Evolutionary conservation across 2,329 filamentous ascomycete genomes (phyloP).

Genomic region (Colletotrichum karsti): DNA sequence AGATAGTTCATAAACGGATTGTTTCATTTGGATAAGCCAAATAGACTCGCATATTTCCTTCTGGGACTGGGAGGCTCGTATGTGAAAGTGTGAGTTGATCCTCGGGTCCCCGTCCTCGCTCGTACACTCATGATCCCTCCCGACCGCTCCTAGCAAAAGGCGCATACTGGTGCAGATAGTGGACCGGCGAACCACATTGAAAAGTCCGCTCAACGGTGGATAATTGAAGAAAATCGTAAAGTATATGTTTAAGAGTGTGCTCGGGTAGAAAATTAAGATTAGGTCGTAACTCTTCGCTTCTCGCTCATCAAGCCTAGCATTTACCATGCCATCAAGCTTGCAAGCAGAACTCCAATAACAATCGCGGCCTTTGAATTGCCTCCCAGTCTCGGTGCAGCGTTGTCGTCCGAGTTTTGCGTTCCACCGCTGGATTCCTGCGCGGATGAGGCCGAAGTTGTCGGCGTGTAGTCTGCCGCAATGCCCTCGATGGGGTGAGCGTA

Average conservation of each 20-base stretch:
- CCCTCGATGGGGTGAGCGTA: slow-evolving; percentile 26
- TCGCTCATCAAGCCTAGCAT: neutral
- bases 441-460: neutral
- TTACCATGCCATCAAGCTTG: slow-evolving; percentile 18
- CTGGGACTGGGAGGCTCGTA: too few relatives aligned
- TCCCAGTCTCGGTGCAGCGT: neutral
- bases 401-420: slow-evolving; percentile 14
- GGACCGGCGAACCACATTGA: too few relatives aligned
- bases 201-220: too few relatives aligned
- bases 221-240: neutral
- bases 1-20: too few relatives aligned
- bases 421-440: neutral
- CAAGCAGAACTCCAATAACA: slow-evolving; percentile 9
- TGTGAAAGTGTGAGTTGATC: too few relatives aligned
- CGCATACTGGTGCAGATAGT: too few relatives aligned
- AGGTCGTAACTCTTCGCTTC: neutral
- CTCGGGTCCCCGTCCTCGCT: too few relatives aligned
- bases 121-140: too few relatives aligned
- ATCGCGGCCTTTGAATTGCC: slow-evolving; percentile 22
- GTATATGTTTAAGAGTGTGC: neutral
- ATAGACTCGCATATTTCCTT: too few relatives aligned
- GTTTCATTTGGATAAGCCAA: too few relatives aligned
- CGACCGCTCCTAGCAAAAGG: too few relatives aligned
- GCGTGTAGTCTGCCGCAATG: slow-evolving; percentile 22
- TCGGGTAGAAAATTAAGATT: neutral